Evolutionary conservation across 2,329 filamentous ascomycete genomes (phyloP).

Genomic region (Diaporthe ampelina): DNA sequence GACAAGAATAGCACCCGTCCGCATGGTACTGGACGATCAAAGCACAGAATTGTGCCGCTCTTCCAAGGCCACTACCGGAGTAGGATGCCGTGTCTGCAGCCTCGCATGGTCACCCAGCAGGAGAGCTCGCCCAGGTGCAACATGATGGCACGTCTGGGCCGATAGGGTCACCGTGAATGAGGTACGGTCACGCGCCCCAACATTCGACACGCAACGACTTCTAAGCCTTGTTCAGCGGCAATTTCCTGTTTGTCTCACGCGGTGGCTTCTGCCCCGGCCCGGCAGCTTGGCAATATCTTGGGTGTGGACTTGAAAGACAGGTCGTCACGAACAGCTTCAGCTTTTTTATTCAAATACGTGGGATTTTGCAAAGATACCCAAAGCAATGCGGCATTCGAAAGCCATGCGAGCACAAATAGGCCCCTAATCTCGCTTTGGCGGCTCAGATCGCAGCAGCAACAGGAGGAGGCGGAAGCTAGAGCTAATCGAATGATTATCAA

Average conservation of each 20-base stretch:
- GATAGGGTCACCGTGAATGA: background rate
- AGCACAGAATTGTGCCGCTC: fast-evolving
- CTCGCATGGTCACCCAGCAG: background rate
- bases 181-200: background rate
- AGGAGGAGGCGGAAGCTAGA: background rate
- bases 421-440: no score
- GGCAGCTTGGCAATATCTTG: conserved; percentile 21
- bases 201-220: background rate
- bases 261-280: conserved; percentile 13
- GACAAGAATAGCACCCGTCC: background rate
- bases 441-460: background rate
- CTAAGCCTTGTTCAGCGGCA: background rate
- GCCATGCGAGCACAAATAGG: no score
- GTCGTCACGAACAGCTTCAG: background rate
- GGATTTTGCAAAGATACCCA: fast-evolving
- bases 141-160: background rate
- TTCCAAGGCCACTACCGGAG: conserved; percentile 2
- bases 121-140: background rate
- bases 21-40: background rate
- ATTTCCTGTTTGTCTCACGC: background rate
- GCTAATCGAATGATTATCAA: background rate
- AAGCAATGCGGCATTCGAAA: no score
- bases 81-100: background rate
- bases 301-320: background rate
- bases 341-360: background rate